These are phyloP conservation scores for Beauveria rudraprayagi DNA, from an alignment of 2,329 filamentous ascomycete genomes.

Conservation along the genomic window DNA sequence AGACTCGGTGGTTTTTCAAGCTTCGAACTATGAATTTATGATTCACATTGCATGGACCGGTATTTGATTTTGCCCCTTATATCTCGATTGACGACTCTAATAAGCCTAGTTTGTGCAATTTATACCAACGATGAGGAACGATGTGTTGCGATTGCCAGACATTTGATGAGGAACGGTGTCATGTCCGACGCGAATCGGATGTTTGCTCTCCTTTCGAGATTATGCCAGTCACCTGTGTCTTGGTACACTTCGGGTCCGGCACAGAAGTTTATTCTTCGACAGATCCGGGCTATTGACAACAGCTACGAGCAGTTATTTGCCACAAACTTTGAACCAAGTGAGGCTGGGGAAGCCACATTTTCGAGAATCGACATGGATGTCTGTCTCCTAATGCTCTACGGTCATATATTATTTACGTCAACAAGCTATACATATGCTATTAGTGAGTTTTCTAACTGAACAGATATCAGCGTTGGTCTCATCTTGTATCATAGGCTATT, in stretches of 20 bases:
- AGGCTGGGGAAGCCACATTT: background rate
- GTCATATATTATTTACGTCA: constrained; percentile 78
- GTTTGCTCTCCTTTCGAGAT: constrained; percentile 67
- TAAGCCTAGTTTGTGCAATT: constrained; percentile 63
- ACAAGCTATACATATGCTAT: constrained; percentile 77
- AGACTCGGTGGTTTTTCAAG: constrained; percentile 75
- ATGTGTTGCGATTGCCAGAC: constrained; percentile 64
- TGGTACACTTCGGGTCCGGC: constrained; percentile 75
- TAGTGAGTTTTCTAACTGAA: constrained; percentile 39
- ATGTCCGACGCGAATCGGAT: constrained; percentile 80
- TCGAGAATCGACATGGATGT: constrained; percentile 53
- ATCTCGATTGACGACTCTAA: background rate
- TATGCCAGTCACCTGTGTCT: constrained; percentile 63
- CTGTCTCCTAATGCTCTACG: constrained; percentile 78
- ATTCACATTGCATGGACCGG: constrained; percentile 72
- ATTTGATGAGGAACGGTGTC: constrained; percentile 75
- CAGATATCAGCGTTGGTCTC: background rate
- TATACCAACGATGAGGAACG: constrained; percentile 72
- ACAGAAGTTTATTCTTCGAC: constrained; percentile 85
- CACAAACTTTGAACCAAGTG: constrained; percentile 18
- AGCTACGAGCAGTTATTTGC: constrained; percentile 19
- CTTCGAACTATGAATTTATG: constrained; percentile 57
- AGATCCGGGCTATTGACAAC: constrained; percentile 83
- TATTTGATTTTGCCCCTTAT: constrained; percentile 29
- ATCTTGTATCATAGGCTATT: constrained; percentile 53